Base-by-base conservation (phyloP, 2,329 filamentous ascomycete genomes). In the Stylonectria norvegica region DNA sequence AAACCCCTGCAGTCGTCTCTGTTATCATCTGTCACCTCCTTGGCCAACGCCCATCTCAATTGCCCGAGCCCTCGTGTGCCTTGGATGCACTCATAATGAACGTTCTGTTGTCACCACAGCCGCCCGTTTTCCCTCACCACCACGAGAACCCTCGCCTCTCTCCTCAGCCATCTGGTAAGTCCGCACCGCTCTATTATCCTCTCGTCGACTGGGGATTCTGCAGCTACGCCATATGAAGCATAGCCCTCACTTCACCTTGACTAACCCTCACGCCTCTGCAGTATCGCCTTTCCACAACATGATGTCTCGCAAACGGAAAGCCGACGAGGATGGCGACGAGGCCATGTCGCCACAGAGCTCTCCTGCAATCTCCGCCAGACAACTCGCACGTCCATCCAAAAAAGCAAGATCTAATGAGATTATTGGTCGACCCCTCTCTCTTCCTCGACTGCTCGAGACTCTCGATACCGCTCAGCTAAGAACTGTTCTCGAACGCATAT, bases 401-500 rank as follows among this genome's bases (percentile, higher is more conserved):
- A 85, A 77, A 60, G 61, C 70, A 30, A 71, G 80, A 56, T 70
- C 71, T 11, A 75, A 83, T 53, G 89, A 94, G 54, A 64, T 89
- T 44, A 62, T 67, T 33, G 78, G 77, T n/a, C 71, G 76, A 18
- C 75, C 75, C 14, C 66, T 81, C 29, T 57, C 70, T 2, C 68
- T 81, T 6, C 72, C 75, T 42, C 84, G 93, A 58, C 78, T 98
- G n/a, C 81, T 98, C 48, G 91, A 98, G 68, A 97, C 93, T 0
- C 79, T 98, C 31, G 88, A 94, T 58, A 84, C 83, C 45, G 79
- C 86, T 44, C 87, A 94, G 52, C 77, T 98, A 58, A 83, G 91
- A 53, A 81, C 80, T 23, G 83, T 96, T 2, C 76, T 98, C n/a
- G 87, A 90, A 62, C 84, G 86, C 39, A 86, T 98, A 60, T 96